Evolutionary conservation across 1,284 basidiomycete species (phyloP), one percentile per base, ranked within the genome.

Genomic region (Ceratobasidium sp.): DNA sequence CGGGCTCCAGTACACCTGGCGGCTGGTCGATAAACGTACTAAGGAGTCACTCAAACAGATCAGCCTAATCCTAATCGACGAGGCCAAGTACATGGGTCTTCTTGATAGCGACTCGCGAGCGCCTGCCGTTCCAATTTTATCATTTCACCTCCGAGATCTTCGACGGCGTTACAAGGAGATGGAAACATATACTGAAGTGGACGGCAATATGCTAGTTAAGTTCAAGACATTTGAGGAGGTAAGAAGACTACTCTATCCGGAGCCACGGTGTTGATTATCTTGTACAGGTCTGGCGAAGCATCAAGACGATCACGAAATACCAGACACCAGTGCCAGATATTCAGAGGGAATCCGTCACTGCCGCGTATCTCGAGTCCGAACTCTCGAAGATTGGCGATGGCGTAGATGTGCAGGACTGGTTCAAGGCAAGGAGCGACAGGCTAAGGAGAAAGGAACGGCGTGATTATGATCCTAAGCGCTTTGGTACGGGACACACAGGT

Each of bases 191-290:
- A 51, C 67, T 15, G 26, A 23, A 26, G 33, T 55, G 20, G 63
- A 67, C 5, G 51, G 63, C 18, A 40, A 66, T 28, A 15, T 39
- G 18, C 49, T 76, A 2, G 73, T 76, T 39, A 76, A 76, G n/a
- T 76, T 76, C 20, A 49, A 76, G 39, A 76, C 66, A 51, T 76
- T 76, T 67, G 51, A 63, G 20, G 73, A 76, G 46, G 72, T 75
- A 53, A 40, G 70, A 18, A 15, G 20, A n/a, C 5, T 7, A 40
- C 49, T 64, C 18, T 40, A 26, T 12, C 1, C 23, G 18, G 39
- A 23, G 3, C 39, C 1, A 44, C 18, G 55, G 44, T n/a, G 46
- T 49, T 49, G 23, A 51, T n/a, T 42, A 23, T 20, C 20, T 9
- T 33, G 51, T 64, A 13, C 53, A 64, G 73, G 73, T 76, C 39